Evolutionary conservation across 768 basidiomycete species (phyloP), one percentile per base, ranked within the genome.

Genomic region (Termitomyces sp.): DNA sequence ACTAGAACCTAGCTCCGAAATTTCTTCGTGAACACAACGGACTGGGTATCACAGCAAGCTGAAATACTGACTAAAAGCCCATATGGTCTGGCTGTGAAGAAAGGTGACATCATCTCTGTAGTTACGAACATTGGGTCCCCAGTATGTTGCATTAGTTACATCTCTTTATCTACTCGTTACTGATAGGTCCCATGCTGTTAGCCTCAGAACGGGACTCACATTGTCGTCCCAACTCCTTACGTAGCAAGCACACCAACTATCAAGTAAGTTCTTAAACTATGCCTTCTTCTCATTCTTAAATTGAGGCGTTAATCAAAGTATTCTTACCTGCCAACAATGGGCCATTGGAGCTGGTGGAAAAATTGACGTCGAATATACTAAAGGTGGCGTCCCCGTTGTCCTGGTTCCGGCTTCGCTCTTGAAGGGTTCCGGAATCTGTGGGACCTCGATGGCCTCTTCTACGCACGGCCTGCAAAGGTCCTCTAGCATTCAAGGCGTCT

Each of bases 101-200:
- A 88, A 63, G 87, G 86, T 12, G 65, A 75, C 19, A 79, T 88
- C 10, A 72, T 89, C 48, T 77, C 82, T 12, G 69, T 90, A 40
- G 59, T 86, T 60, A 90, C 87, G 23, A 89, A 86, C 70, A 82
- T 90, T 58, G 90, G 88, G 32, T 87, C 87, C 54, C 86, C 87
- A 21, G 87, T 89, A 66, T 54, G 79, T 60, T 34, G 45, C 41
- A 46, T 19, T 54, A n/a, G 27, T 46, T 7, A 46, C 41, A 16
- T 40, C 14, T 46, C 32, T 60, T 19, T 25, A 31, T 17, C 49
- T 5, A 32, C 19, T 40, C 16, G 8, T 23, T 43, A 9, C 29
- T 54, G 52, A 49, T 7, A 16, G 42, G 14, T 21, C 38, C 38
- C 4, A 47, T 23, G 54, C 52, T 21, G 23, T 3, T 62, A 85